These are phyloP conservation scores for Isatis tinctoria DNA, from an alignment of 345 rosid species.

Conservation along the genomic window DNA sequence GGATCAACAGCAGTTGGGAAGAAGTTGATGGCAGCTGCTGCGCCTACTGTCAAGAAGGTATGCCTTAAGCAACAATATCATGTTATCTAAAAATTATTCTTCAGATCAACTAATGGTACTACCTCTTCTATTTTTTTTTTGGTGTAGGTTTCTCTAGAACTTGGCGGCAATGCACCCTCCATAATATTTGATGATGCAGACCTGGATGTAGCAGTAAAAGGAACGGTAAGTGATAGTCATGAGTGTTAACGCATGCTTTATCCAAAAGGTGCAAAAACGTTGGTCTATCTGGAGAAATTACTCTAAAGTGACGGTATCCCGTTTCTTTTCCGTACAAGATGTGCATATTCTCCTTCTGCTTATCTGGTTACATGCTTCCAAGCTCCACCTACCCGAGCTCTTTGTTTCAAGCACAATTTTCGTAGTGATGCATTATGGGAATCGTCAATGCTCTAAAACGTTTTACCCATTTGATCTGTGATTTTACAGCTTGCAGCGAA, in stretches of 20 bases:
- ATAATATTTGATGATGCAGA: slow-evolving; percentile 95
- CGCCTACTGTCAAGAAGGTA: slow-evolving; percentile 91
- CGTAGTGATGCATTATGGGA: background rate
- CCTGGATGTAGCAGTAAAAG: slow-evolving; percentile 89
- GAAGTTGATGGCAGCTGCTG: slow-evolving; percentile 96
- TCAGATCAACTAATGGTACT: background rate
- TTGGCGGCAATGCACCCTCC: slow-evolving; percentile 98
- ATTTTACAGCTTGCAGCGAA: slow-evolving; percentile 83
- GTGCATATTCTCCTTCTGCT: background rate
- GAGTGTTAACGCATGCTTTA: background rate
- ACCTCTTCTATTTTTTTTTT: slow-evolving; percentile 16
- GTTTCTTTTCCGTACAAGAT: background rate
- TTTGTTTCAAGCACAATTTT: background rate
- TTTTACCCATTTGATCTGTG: slow-evolving; percentile 17
- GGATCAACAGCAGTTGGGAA: slow-evolving; percentile 98
- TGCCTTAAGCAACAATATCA: slow-evolving; percentile 11
- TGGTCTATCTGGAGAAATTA: slow-evolving; percentile 5
- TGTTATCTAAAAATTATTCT: background rate
- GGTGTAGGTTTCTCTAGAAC: slow-evolving; percentile 80
- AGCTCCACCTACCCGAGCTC: background rate
- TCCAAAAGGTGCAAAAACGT: background rate
- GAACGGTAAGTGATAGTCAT: slow-evolving; percentile 60
- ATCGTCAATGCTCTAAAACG: background rate
- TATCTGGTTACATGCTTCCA: slow-evolving; percentile 3
- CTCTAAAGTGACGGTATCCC: background rate